Percentiles rank a stretch among this genome's conserved stretches.
Conservation (phyloP, 2,329 filamentous ascomycete genomes). For the Phyllosticta capitalensis region DNA sequence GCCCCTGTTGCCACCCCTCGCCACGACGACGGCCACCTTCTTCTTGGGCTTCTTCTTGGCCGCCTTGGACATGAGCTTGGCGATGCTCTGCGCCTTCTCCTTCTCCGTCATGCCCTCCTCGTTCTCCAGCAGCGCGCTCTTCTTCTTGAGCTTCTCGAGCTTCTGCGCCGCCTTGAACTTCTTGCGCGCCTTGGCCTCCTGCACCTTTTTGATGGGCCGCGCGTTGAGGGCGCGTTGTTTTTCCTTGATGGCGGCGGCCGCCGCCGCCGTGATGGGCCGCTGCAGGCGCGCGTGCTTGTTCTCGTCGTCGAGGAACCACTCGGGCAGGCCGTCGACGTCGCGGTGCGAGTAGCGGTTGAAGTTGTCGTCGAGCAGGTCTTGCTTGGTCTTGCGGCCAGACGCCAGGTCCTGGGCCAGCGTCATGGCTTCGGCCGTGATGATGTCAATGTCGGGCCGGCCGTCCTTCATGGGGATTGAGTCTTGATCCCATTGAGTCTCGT, state of each 20-base stretch:
- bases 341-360: constrained; percentile 92
- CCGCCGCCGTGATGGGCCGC: constrained; percentile 85
- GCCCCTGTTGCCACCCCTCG: constrained; percentile 72
- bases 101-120: constrained; percentile 92
- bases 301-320: constrained; percentile 98
- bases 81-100: constrained; percentile 83
- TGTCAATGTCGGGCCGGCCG: constrained; percentile 76
- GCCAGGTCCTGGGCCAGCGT: constrained; percentile 88
- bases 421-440: constrained; percentile 99
- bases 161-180: constrained; percentile 88
- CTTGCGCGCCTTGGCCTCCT: constrained; percentile 91
- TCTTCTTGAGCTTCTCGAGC: constrained; percentile 93
- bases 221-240: constrained; percentile 89
- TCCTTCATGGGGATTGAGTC: constrained; percentile 54
- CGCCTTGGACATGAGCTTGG: constrained; percentile 71
- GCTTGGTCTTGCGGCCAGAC: constrained; percentile 67
- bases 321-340: constrained; percentile 81
- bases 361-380: constrained; percentile 77
- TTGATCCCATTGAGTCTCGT: constrained; percentile 56
- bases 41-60: constrained; percentile 77
- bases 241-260: constrained; percentile 84
- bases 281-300: constrained; percentile 69
- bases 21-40: constrained; percentile 80
- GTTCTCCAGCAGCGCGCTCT: constrained; percentile 79
- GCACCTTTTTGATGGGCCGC: constrained; percentile 96